A percentile compares a stretch with the other conserved stretches of the same genome.
These are phyloP conservation scores for Phyllosticta capitalensis DNA, from an alignment of 2,329 filamentous ascomycete species.

Conservation along the genomic window DNA sequence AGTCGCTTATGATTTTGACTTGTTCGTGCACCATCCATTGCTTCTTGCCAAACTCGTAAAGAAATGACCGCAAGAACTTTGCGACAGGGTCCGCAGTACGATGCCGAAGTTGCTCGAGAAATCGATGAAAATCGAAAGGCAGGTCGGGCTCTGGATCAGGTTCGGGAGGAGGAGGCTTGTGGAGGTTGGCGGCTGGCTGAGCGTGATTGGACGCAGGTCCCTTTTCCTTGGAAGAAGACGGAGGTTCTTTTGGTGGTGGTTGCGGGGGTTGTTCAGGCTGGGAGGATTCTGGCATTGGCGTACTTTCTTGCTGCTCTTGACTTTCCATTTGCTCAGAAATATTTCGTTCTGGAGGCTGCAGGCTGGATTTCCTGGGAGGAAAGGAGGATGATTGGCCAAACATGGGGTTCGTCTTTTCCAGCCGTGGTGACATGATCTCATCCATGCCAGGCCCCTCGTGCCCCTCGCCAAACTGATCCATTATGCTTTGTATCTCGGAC, in stretches of 20 bases:
- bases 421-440: slow-evolving; percentile 83
- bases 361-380: slow-evolving; percentile 75
- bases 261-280: not conserved
- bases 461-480: slow-evolving; percentile 84
- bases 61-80: slow-evolving; percentile 86
- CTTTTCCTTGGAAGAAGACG: slow-evolving; percentile 15
- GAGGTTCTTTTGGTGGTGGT: slow-evolving; percentile 14
- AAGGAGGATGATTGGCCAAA: slow-evolving; percentile 58
- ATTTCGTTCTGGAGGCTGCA: slow-evolving; percentile 46
- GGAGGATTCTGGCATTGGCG: not conserved
- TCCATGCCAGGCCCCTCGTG: slow-evolving; percentile 62
- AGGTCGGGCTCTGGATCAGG: slow-evolving; percentile 63
- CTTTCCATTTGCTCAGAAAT: slow-evolving; percentile 23
- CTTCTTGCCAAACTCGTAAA: slow-evolving; percentile 89
- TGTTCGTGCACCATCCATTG: slow-evolving; percentile 99
- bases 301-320: slow-evolving; percentile 17
- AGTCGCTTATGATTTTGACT: slow-evolving; percentile 97
- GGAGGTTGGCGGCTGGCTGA: slow-evolving; percentile 34
- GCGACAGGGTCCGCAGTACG: slow-evolving; percentile 97
- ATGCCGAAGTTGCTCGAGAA: slow-evolving; percentile 89
- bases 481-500: slow-evolving; percentile 91
- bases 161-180: slow-evolving; percentile 46
- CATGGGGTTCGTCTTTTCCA: slow-evolving; percentile 74
- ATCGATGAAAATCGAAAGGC: slow-evolving; percentile 95
- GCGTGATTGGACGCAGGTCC: slow-evolving; percentile 13